Evolutionary conservation across 169 alveolate species (phyloP), one percentile per base, ranked within the genome.

Genomic region (Cryptosporidium sp.): DNA sequence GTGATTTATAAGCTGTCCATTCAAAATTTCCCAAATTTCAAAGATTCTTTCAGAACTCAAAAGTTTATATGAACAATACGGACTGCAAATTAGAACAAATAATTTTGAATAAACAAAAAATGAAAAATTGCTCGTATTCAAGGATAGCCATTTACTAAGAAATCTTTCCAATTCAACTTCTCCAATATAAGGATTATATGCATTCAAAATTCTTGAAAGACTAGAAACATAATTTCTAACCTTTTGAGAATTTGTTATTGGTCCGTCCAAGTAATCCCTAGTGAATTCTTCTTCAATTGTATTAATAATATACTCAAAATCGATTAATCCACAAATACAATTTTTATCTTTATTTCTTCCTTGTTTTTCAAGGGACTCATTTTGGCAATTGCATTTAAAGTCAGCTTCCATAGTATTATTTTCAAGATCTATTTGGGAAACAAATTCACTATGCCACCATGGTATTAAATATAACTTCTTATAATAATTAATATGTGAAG

Each of bases 261-360:
- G 14, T 26, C 69, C 52, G 10, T 80, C 89, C 69, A 60, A 42
- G 23, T 62, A 80, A 65, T 42, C 86, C 31, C 80, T 62, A 29
- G 72, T 80, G 18, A 23, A 80, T 42, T 80, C 89, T 21, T 42
- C 48, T 26, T 80, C 89, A 23, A 80, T 65, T 39, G 12, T 9
- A 44, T 37, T 60, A 10, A 60, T 14, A 14, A 80, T 48, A 10
- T 60, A 39, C 26, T 35, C 48, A 23, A 61, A 39, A 29, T 62
- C 89, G 12, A 80, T 80, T 42, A 80, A n/a, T 39, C 89, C 89
- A n/a, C 89, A 80, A 8, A 80, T 52, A 21, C 86, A 73, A 18
- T 73, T 60, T 10, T 14, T 51, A 3, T 18, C 53, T 16, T 35
- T 56, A 31, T 16, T 18, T n/a, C 52, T 23, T 10, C 44, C 29